Conservation (phyloP, 257 asterid genomes). For the Solanum habrochaites region DNA sequence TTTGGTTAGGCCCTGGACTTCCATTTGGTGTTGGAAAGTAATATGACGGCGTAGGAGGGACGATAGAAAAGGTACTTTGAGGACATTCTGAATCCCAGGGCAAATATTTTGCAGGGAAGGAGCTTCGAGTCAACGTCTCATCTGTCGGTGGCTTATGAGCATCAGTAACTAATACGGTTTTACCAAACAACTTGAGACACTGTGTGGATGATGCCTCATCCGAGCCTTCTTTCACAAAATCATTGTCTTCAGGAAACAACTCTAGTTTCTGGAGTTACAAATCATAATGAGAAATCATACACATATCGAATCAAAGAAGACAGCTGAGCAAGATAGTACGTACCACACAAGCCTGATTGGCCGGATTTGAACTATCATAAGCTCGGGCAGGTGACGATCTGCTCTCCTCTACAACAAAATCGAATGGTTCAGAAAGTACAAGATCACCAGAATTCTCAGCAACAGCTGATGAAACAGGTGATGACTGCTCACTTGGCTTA, state of each 20-base stretch:
- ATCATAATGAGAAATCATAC: conserved; percentile 1
- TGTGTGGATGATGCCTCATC: conserved; percentile 32
- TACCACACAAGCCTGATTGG: conserved; percentile 42
- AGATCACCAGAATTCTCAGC: conserved; percentile 6
- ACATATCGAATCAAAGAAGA: neutral
- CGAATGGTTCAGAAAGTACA: conserved; percentile 16
- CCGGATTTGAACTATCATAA: conserved; percentile 27
- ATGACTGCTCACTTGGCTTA: conserved; percentile 26
- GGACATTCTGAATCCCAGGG: conserved; percentile 5
- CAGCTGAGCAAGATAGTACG: neutral
- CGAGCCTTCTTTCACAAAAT: conserved; percentile 25
- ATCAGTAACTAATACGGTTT: conserved; percentile 47
- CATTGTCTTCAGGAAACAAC: conserved; percentile 21
- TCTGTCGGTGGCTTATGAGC: conserved; percentile 12
- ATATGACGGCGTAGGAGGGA: conserved; percentile 1
- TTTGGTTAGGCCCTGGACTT: neutral
- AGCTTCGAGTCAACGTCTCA: conserved; percentile 13
- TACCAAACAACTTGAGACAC: conserved; percentile 73
- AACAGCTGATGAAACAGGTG: conserved; percentile 37
- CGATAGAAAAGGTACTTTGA: conserved; percentile 1
- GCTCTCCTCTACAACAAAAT: conserved; percentile 21
- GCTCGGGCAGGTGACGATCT: conserved; percentile 10
- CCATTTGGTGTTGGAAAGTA: neutral
- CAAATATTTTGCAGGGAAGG: conserved; percentile 5
- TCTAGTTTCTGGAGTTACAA: conserved; percentile 36